Evolutionary conservation across 331 rosid genomes (phyloP).

Genomic region (Rosa hybrid): DNA sequence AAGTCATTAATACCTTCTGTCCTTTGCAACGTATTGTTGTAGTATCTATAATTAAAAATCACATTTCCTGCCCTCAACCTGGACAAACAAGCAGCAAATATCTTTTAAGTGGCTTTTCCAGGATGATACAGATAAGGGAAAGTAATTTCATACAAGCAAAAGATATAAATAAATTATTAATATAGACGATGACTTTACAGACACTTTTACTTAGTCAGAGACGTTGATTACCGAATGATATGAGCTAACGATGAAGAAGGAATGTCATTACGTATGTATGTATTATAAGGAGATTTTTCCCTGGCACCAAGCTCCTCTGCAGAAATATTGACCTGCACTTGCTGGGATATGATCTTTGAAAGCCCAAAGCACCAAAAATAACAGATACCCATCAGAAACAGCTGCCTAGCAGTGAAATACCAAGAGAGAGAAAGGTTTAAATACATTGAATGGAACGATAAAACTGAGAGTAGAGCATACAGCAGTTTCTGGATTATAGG

Average conservation of each 20-base stretch:
- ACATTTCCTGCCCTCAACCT: constrained; percentile 93
- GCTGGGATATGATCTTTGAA: constrained; percentile 52
- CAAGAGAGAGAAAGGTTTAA: background rate
- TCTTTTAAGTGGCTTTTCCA: background rate
- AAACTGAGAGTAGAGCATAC: constrained; percentile 43
- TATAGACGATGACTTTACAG: background rate
- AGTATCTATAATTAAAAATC: constrained; percentile 82
- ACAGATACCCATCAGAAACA: constrained; percentile 31
- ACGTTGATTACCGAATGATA: constrained; percentile 53
- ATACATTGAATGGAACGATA: constrained; percentile 1
- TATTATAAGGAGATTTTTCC: constrained; percentile 64
- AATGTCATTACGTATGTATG: constrained; percentile 50
- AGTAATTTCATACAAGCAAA: background rate
- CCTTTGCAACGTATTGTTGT: constrained; percentile 75
- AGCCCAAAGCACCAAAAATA: constrained; percentile 31
- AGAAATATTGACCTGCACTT: constrained; percentile 69
- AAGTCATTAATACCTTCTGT: constrained; percentile 66
- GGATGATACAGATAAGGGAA: background rate
- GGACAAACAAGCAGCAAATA: constrained; percentile 34
- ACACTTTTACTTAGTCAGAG: constrained; percentile 6
- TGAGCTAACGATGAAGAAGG: constrained; percentile 72
- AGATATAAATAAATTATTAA: background rate
- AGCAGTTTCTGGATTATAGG: constrained; percentile 46
- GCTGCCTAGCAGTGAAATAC: constrained; percentile 13
- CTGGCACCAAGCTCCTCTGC: constrained; percentile 83